These are phyloP conservation scores for Fraxinus quadrangulata DNA, from an alignment of 257 asterid species.

Conservation along the genomic window DNA sequence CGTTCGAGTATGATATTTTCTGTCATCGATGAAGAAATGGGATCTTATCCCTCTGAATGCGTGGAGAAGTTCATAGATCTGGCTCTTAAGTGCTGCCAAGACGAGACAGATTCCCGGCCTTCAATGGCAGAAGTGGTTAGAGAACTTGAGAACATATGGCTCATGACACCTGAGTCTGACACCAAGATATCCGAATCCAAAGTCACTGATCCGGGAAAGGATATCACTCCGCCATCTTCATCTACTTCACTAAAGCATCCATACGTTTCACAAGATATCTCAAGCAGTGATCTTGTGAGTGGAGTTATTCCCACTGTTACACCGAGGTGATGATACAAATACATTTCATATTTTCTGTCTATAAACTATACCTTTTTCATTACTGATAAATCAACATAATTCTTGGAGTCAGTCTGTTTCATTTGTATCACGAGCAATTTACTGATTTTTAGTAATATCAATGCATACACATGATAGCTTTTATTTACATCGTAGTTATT, in stretches of 20 bases:
- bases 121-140: conserved; percentile 71
- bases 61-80: conserved; percentile 62
- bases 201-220: conserved; percentile 31
- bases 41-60: conserved; percentile 67
- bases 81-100: conserved; percentile 72
- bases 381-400: not conserved
- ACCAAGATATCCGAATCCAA: conserved; percentile 36
- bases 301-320: conserved; percentile 53
- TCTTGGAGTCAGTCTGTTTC: conserved; percentile 24
- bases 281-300: conserved; percentile 70
- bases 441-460: conserved; percentile 5
- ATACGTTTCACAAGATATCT: conserved; percentile 51
- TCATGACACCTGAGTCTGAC: conserved; percentile 63
- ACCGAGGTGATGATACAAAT: conserved; percentile 50
- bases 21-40: conserved; percentile 72
- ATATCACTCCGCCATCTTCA: conserved; percentile 43
- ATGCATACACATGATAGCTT: not conserved
- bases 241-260: conserved; percentile 39
- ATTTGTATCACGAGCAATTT: conserved; percentile 3
- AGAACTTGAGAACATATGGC: conserved; percentile 64
- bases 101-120: conserved; percentile 63
- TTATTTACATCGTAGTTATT: not conserved
- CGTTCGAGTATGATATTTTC: conserved; percentile 67
- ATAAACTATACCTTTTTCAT: not conserved
- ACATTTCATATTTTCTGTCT: not conserved